These are phyloP conservation scores for Candolleomyces eurysporus DNA, from an alignment of 768 basidiomycete genomes.

Conservation along the genomic window DNA sequence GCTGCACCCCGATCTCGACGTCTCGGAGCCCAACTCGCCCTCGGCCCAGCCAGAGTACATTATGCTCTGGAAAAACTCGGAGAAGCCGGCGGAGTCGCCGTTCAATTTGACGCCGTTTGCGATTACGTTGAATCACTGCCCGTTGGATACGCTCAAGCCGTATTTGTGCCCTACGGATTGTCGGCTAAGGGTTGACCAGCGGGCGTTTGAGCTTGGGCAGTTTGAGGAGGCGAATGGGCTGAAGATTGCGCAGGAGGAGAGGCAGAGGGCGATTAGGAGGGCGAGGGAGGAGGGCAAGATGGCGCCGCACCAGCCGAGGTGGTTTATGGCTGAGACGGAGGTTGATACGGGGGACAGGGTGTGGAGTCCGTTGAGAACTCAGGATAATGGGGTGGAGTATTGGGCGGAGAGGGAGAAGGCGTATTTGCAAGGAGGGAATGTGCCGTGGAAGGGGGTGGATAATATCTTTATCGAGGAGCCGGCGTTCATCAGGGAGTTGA, in stretches of 20 bases:
- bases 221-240: conserved; percentile 82
- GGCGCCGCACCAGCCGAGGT: conserved; percentile 76
- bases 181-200: conserved; percentile 86
- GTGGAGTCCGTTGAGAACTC: conserved; percentile 69
- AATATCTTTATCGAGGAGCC: conserved; percentile 78
- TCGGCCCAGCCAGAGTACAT: conserved; percentile 65
- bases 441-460: conserved; percentile 57
- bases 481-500: conserved; percentile 23
- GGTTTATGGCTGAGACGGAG: conserved; percentile 84
- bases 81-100: conserved; percentile 71
- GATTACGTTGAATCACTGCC: conserved; percentile 88
- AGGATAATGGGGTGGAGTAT: conserved; percentile 35
- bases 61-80: conserved; percentile 90
- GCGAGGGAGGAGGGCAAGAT: conserved; percentile 72
- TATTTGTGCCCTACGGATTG: conserved; percentile 90
- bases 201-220: conserved; percentile 88
- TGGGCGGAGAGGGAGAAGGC: conserved; percentile 26
- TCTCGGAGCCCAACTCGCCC: conserved; percentile 44
- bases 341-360: conserved; percentile 87
- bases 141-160: conserved; percentile 60
- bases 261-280: conserved; percentile 70
- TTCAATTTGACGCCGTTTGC: conserved; percentile 97
- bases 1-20: conserved; percentile 69
- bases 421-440: conserved; percentile 41
- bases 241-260: conserved; percentile 81